These are phyloP conservation scores for Tinospora cordifolia DNA, from an alignment of 164 flowering plant species.

Conservation along the genomic window DNA sequence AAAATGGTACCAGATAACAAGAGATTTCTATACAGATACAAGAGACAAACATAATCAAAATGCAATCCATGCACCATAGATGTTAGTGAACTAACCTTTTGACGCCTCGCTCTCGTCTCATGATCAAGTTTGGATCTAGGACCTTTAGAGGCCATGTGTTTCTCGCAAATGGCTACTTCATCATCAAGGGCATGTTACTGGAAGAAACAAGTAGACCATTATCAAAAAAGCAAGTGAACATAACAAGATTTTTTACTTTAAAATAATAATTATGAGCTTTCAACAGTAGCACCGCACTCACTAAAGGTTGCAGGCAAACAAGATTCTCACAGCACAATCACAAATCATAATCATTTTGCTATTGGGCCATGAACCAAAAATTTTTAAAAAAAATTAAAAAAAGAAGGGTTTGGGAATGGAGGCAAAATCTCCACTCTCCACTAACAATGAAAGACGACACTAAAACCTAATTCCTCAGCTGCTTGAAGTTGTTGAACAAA, in stretches of 20 bases:
- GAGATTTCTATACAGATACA: background rate
- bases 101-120: constrained; percentile 78
- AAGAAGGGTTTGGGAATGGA: background rate
- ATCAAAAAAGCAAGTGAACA: background rate
- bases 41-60: background rate
- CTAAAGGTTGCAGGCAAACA: background rate
- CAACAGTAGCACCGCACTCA: background rate
- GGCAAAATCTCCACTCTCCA: background rate
- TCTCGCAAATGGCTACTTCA: constrained; percentile 16
- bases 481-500: too few relatives aligned
- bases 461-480: too few relatives aligned
- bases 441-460: too few relatives aligned
- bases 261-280: background rate
- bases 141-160: constrained; percentile 83
- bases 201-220: background rate
- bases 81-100: constrained; percentile 49
- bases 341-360: background rate
- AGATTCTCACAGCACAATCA: background rate
- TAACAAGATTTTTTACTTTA: background rate
- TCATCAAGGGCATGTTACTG: constrained; percentile 13
- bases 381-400: too few relatives aligned
- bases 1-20: background rate
- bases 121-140: constrained; percentile 81
- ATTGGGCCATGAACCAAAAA: too few relatives aligned
- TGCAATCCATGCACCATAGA: background rate